Conservation (phyloP, 257 asterid species). For the Solanum chiquidenum region DNA sequence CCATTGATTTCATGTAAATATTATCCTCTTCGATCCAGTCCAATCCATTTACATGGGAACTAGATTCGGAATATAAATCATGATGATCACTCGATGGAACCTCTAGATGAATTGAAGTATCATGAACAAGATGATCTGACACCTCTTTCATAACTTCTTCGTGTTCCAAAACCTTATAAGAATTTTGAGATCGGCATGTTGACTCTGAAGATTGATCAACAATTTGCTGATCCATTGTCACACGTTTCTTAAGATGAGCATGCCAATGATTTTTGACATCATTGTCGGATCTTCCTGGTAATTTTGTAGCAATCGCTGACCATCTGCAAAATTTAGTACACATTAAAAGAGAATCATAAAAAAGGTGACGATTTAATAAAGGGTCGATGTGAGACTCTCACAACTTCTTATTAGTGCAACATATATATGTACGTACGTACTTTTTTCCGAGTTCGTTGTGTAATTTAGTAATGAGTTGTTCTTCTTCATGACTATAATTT, state of each 20-base stretch:
- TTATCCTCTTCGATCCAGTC: background rate
- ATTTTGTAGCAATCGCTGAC: background rate
- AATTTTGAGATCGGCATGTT: background rate
- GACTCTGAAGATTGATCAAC: background rate
- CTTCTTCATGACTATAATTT: slow-evolving; percentile 27
- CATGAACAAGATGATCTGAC: background rate
- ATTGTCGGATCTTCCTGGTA: slow-evolving; percentile 24
- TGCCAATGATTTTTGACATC: slow-evolving; percentile 15
- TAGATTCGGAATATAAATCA: background rate
- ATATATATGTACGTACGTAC: slow-evolving; percentile 23
- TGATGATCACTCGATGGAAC: background rate
- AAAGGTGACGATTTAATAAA: no score
- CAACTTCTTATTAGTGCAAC: no score
- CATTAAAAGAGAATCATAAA: no score
- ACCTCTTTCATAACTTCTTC: background rate
- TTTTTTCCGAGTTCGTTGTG: slow-evolving; percentile 35
- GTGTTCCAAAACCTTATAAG: background rate
- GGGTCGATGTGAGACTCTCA: background rate
- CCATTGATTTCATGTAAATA: background rate
- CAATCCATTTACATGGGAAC: background rate
- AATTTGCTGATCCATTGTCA: background rate
- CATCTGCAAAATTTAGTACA: background rate
- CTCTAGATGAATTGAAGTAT: no score
- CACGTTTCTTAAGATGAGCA: slow-evolving; percentile 26
- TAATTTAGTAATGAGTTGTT: slow-evolving; percentile 26